Evolutionary conservation across 495 filamentous ascomycete species (phyloP).

Genomic region (Talaromyces adpressus): DNA sequence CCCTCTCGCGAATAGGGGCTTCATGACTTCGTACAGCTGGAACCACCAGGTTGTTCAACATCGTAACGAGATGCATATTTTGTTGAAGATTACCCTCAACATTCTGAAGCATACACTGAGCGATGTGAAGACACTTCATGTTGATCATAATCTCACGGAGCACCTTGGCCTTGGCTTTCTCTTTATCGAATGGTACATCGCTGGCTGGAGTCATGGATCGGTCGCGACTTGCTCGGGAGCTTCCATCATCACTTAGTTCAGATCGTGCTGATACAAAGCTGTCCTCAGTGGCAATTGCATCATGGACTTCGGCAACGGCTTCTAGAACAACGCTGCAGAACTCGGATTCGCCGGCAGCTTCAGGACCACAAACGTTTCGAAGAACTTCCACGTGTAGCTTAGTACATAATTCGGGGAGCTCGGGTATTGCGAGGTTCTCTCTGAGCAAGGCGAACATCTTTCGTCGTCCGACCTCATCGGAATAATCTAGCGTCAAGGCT

Average conservation of each 20-base stretch:
- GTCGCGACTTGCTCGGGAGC: constrained; percentile 21
- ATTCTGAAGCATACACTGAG: constrained; percentile 94
- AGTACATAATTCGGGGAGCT: constrained; percentile 87
- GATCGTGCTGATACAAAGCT: constrained; percentile 89
- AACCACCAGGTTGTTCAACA: constrained; percentile 94
- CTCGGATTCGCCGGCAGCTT: constrained; percentile 76
- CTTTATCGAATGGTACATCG: constrained; percentile 50
- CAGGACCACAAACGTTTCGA: constrained; percentile 68
- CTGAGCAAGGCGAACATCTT: constrained; percentile 91
- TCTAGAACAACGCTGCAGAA: constrained; percentile 91
- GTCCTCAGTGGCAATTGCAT: constrained; percentile 74
- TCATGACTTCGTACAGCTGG: constrained; percentile 92
- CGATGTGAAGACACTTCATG: constrained; percentile 96
- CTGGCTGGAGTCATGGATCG: constrained; percentile 37
- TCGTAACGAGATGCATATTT: constrained; percentile 81
- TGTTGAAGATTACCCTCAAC: constrained; percentile 76
- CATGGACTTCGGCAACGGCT: constrained; percentile 91
- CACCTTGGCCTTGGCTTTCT: constrained; percentile 72
- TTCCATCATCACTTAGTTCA: constrained; percentile 62
- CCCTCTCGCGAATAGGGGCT: constrained; percentile 84
- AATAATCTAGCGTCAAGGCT: constrained; percentile 83
- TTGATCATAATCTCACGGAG: constrained; percentile 90
- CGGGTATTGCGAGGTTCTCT: constrained; percentile 75
- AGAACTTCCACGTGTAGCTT: constrained; percentile 81
- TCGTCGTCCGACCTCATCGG: constrained; percentile 86